These are phyloP conservation scores for Ceratobasidium sp. DNA, from an alignment of 1,284 basidiomycete species.

Conservation along the genomic window DNA sequence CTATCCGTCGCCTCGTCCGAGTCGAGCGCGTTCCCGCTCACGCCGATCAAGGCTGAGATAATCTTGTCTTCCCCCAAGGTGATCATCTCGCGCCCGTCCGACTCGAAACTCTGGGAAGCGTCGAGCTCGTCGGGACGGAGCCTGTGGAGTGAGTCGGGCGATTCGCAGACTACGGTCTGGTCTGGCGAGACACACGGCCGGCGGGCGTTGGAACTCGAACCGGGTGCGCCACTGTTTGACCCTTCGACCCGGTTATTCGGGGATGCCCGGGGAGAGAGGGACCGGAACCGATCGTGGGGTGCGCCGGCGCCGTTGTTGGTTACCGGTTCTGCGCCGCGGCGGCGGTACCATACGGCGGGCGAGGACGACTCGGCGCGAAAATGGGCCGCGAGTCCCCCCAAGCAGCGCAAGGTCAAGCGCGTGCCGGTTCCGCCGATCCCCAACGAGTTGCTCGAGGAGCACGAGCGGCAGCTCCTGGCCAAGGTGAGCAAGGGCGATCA, in stretches of 20 bases:
- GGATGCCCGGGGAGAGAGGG: too few relatives aligned
- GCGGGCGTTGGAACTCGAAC: not conserved
- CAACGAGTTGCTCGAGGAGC: slow-evolving; percentile 32
- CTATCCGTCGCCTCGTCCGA: slow-evolving; percentile 23
- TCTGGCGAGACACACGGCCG: slow-evolving; percentile 12
- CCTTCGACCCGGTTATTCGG: too few relatives aligned
- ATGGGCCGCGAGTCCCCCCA: not conserved
- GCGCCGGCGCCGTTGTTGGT: not conserved
- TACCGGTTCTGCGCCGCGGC: not conserved
- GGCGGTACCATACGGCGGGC: slow-evolving; percentile 6
- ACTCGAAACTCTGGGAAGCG: slow-evolving; percentile 18
- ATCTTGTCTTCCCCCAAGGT: slow-evolving; percentile 17
- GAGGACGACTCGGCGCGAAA: not conserved
- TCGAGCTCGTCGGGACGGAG: slow-evolving; percentile 1
- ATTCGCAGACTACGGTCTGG: slow-evolving; percentile 9
- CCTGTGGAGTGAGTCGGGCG: slow-evolving; percentile 10
- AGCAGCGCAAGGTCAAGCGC: slow-evolving; percentile 16
- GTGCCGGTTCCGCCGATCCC: slow-evolving; percentile 39
- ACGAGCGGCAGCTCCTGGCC: slow-evolving; percentile 18
- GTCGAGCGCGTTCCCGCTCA: slow-evolving; percentile 31
- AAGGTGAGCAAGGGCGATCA: not conserved
- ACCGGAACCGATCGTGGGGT: too few relatives aligned
- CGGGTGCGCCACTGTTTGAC: too few relatives aligned
- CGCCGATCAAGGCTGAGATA: slow-evolving; percentile 23
- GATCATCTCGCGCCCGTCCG: slow-evolving; percentile 31